Percentiles rank a stretch among this genome's conserved stretches.
Conservation (phyloP, 176 grass and related monocot genomes). For the Oryza glumipatula region DNA sequence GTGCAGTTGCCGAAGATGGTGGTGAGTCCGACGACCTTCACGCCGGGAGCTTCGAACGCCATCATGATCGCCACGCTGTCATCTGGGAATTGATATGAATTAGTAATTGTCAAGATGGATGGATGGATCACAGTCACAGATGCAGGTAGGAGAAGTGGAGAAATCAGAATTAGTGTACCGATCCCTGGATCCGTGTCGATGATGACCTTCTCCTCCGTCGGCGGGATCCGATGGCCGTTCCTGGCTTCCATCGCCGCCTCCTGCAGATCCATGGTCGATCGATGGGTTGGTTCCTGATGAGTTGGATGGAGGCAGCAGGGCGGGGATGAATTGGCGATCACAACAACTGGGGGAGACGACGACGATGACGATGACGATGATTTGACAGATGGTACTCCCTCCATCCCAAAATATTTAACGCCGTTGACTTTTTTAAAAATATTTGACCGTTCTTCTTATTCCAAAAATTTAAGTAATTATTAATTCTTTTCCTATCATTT, state of each 20-base stretch:
- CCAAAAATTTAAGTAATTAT: too few relatives aligned
- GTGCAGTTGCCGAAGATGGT: conserved; percentile 92
- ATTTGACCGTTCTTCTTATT: too few relatives aligned
- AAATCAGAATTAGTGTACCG: conserved; percentile 29
- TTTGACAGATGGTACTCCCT: too few relatives aligned
- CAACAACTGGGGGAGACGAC: too few relatives aligned
- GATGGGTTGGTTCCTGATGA: too few relatives aligned
- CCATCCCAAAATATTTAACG: too few relatives aligned
- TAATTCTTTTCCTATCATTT: too few relatives aligned
- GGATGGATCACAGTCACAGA: background rate
- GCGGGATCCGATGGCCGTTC: background rate
- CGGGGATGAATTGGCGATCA: too few relatives aligned
- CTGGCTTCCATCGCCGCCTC: background rate
- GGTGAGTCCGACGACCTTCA: conserved; percentile 75
- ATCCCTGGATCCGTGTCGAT: conserved; percentile 82
- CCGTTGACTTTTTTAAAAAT: too few relatives aligned
- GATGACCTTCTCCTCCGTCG: conserved; percentile 54
- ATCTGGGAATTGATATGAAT: conserved; percentile 40
- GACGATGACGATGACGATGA: too few relatives aligned
- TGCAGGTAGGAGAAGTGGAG: background rate
- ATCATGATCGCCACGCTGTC: conserved; percentile 88
- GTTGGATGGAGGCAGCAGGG: too few relatives aligned
- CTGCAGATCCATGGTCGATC: background rate
- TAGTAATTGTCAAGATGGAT: too few relatives aligned
- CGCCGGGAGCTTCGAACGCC: conserved; percentile 64